Base-by-base conservation (phyloP, 495 filamentous ascomycete genomes). In the Opeltia flavorubescens region DNA sequence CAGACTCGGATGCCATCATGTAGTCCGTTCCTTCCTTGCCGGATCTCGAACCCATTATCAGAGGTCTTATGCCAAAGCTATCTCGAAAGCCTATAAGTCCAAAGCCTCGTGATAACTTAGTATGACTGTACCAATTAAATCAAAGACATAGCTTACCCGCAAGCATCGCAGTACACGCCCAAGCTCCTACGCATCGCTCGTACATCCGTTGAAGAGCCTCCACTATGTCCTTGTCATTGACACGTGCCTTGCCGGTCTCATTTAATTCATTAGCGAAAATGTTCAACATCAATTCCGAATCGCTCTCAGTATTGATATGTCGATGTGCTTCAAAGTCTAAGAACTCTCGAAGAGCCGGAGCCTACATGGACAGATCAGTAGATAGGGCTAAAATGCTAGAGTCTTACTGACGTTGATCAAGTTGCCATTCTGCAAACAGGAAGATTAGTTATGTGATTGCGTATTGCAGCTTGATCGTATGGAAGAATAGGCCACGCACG, bases 1-100 rank as follows among this genome's bases (percentile, higher is more conserved):
- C 84, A 27, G 84, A 91, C 64, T 98, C 91, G n/a, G 87, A 95
- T 0, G 91, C 85, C 70, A 98, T 79, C 84, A 96, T 93, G 66
- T 95, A 98, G 65, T 96, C 91, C 44, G 59, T 84, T 18, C 82
- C 83, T 0, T 76, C 72, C n/a, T 80, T 58, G 0, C 82, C 83
- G 3, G 75, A 73, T 33, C 84, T 75, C 53, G 77, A 81, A 36
- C 91, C 91, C 4, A 95, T 69, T 33, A 88, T 74, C 43, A 98
- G 71, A 0, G 91, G 91, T 26, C 91, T 82, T 51, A 98, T 98
- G 53, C 89, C 91, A 54, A 89, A 78, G 6, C 78, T 70, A 62
- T 95, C 91, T 47, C 86, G 75, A 72, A 95, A 96, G 38, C 83
- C 89, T 17, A 94, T 71, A 38, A 95, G 73, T 50, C 91, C 89